phyloP scores from a whole-genome alignment of 1,284 basidiomycete species.

The Cerrena zonata region DNA sequence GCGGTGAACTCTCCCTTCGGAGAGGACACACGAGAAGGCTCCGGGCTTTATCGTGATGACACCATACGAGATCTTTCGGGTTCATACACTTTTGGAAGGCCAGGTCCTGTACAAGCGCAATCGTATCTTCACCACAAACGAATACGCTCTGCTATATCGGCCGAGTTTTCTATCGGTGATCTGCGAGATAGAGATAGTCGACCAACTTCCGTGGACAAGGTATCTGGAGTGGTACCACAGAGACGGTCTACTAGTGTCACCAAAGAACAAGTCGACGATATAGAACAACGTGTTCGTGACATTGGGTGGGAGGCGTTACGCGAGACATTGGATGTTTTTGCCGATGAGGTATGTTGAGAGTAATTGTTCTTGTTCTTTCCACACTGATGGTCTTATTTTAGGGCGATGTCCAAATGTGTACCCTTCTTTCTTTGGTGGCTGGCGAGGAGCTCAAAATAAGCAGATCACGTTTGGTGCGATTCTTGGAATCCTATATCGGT shows the following conservation, averaged over 20 bases:
- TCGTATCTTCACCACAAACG: conserved; percentile 1
- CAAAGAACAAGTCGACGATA: conserved; percentile 38
- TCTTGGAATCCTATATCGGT: conserved; percentile 72
- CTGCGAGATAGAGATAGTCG: not conserved
- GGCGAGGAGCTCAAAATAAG: conserved; percentile 48
- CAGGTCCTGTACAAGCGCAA: conserved; percentile 9
- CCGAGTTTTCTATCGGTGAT: conserved; percentile 3
- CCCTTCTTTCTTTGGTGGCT: conserved; percentile 58
- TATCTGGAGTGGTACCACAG: not conserved
- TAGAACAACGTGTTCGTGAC: conserved; percentile 48
- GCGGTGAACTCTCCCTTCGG: conserved; percentile 36
- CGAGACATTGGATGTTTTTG: conserved; percentile 54
- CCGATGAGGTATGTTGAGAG: conserved; percentile 45
- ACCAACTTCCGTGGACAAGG: not conserved
- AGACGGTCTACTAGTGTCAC: conserved; percentile 6
- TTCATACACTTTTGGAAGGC: conserved; percentile 12
- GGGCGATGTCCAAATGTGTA: conserved; percentile 76
- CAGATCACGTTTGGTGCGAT: conserved; percentile 39
- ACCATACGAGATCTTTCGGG: conserved; percentile 15
- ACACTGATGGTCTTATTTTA: conserved; percentile 21
- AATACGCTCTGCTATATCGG: conserved; percentile 4
- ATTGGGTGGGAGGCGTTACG: conserved; percentile 53
- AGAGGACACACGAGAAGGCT: conserved; percentile 15
- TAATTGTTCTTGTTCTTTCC: not conserved
- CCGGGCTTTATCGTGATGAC: conserved; percentile 17